Percentiles rank a stretch among this genome's conserved stretches.
These are phyloP conservation scores for Anaeramoeba flamelloides DNA, from an alignment of 78 protist species.

Conservation along the genomic window DNA sequence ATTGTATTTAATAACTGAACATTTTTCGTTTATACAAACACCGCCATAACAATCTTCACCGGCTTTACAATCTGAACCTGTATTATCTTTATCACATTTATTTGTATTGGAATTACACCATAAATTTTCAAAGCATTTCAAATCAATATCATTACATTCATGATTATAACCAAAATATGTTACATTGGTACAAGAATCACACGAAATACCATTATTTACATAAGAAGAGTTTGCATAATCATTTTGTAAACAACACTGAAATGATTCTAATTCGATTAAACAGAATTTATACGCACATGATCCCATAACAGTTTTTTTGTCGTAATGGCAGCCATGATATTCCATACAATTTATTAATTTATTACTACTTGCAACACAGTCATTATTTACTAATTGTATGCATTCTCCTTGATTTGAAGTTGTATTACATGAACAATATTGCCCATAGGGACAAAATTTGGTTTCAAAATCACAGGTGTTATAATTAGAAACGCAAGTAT, in stretches of 20 bases:
- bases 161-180: background rate
- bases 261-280: background rate
- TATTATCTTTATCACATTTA: background rate
- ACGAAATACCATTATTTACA: background rate
- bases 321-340: background rate
- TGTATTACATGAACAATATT: background rate
- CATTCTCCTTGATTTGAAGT: background rate
- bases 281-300: background rate
- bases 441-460: background rate
- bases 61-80: background rate
- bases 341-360: background rate
- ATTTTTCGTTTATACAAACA: background rate
- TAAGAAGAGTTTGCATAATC: background rate
- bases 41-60: background rate
- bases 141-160: background rate
- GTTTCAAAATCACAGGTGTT: background rate
- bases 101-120: background rate
- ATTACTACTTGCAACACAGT: background rate
- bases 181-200: background rate
- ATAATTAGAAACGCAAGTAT: background rate
- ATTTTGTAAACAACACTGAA: background rate
- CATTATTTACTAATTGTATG: background rate
- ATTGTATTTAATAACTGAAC: background rate
- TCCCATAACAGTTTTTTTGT: background rate
- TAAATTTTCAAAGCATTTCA: background rate